Base-by-base conservation (phyloP, 176 grass and related monocot genomes). In the Carex myosuroides region DNA sequence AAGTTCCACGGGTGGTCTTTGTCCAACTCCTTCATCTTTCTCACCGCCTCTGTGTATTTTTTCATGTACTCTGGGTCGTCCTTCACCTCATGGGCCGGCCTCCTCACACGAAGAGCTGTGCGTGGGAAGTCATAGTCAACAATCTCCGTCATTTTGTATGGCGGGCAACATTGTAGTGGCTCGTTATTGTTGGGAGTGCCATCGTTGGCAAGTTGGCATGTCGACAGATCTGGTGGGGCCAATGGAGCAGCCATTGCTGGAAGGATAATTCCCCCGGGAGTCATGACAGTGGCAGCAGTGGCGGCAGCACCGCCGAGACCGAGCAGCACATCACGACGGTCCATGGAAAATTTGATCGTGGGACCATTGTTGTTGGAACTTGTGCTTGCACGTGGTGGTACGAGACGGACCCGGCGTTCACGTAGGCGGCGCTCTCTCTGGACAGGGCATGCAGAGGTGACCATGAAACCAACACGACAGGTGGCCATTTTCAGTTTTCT, bases 11-110 rank as follows among this genome's bases (percentile, higher is more conserved):
- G 89, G 83, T 96, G 74, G 8, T 7, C 3, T 0, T 1, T 0
- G 0, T 74, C 61, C 42, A 93, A 37, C 20, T 74, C 85, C 87
- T 86, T 91, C 93, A 92, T 92, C 63, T 87, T 57, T 57, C 30
- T 67, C 1, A 95, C 11, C 0, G 69, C 90, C n/a, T 82, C 67
- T 26, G 70, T 81, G 85, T 86, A 92, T 85, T 91, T 92, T 41
- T 64, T 87, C 83, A 90, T 81, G 89, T 91, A 69, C 14, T 50
- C 90, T 10, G 64, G 33, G 61, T 85, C 83, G 50, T 89, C 42
- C 83, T 75, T 85, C 8, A 74, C 80, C 18, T 6, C 60, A 18
- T 90, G 88, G 8, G 41, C 84, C 0, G 90, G 79, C 10, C 82
- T 60, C 21, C 88, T 84, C 26, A 77, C 84, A 16, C 88, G 54